Conservation (phyloP, 441 rosid species). For the Geranium incanum region DNA sequence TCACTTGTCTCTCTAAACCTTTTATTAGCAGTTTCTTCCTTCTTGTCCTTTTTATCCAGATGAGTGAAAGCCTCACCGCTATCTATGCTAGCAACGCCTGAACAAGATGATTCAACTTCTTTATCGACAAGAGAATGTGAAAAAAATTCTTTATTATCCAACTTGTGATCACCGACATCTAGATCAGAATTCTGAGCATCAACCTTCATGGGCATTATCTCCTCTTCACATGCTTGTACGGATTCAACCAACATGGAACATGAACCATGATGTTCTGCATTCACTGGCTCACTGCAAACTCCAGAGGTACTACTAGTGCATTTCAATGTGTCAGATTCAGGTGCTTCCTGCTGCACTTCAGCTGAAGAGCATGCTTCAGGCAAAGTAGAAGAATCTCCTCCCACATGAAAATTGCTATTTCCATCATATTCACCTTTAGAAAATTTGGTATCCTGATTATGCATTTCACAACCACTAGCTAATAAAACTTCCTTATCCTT, state of each 20-base stretch:
- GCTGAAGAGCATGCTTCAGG: slow-evolving; percentile 23
- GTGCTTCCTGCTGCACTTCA: slow-evolving; percentile 26
- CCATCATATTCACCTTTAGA: slow-evolving; percentile 26
- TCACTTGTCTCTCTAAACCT: slow-evolving; percentile 28
- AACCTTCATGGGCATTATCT: slow-evolving; percentile 15
- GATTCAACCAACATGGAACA: slow-evolving; percentile 23
- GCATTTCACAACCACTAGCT: slow-evolving; percentile 25
- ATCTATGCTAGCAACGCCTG: slow-evolving; percentile 20
- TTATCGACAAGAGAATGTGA: slow-evolving; percentile 22
- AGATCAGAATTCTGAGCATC: slow-evolving; percentile 18
- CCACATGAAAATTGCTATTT: slow-evolving; percentile 20
- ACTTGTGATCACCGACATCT: slow-evolving; percentile 19
- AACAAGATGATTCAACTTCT: slow-evolving; percentile 23
- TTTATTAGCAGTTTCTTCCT: slow-evolving; percentile 21
- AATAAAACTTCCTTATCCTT: slow-evolving; percentile 21
- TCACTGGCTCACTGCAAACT: slow-evolving; percentile 13
- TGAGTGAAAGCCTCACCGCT: slow-evolving; percentile 25
- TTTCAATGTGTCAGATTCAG: slow-evolving; percentile 22
- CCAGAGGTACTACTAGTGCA: slow-evolving; percentile 22
- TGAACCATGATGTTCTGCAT: slow-evolving; percentile 16
- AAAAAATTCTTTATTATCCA: slow-evolving; percentile 31
- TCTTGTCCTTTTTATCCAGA: slow-evolving; percentile 17
- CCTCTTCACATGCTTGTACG: slow-evolving; percentile 19
- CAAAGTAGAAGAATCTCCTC: slow-evolving; percentile 16
- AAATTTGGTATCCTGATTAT: slow-evolving; percentile 23